Evolutionary conservation across 495 filamentous ascomycete species (phyloP).

Genomic region (Glonium stellatum): DNA sequence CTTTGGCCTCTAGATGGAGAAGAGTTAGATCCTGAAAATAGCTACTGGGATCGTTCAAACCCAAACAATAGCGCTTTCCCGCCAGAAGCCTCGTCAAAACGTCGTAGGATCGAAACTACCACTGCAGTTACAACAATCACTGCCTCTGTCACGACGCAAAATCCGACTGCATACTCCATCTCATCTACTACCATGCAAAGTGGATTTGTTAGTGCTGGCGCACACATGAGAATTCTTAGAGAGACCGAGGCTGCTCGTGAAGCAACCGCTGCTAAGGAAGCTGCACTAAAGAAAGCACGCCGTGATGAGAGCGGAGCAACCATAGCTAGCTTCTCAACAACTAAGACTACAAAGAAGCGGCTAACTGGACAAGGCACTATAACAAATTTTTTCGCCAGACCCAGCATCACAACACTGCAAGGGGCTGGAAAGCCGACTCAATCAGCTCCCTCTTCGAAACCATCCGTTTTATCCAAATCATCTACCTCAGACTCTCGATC

Average conservation of each 20-base stretch:
- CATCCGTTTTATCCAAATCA: neutral
- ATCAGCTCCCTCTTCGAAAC: neutral
- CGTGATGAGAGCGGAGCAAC: neutral
- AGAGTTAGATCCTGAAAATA: conserved; percentile 37
- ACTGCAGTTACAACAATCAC: conserved; percentile 1
- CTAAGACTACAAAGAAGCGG: conserved; percentile 27
- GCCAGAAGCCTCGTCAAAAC: conserved; percentile 10
- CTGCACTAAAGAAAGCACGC: conserved; percentile 9
- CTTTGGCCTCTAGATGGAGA: conserved; percentile 56
- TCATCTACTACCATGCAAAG: conserved; percentile 21
- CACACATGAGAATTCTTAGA: conserved; percentile 21
- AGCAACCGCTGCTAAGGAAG: neutral
- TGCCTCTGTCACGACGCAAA: conserved; percentile 28
- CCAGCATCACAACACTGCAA: conserved; percentile 1
- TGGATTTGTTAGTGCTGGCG: conserved; percentile 32
- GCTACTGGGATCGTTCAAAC: conserved; percentile 18
- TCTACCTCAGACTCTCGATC: neutral
- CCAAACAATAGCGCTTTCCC: conserved; percentile 2
- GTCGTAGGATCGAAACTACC: conserved; percentile 11
- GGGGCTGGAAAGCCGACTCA: neutral
- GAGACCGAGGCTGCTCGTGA: conserved; percentile 17
- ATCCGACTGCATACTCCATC: conserved; percentile 20
- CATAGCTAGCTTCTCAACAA: conserved; percentile 1
- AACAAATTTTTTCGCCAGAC: conserved; percentile 40
- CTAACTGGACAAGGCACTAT: conserved; percentile 43